Evolutionary conservation across 2,329 filamentous ascomycete species (phyloP).

Genomic region (Alternaria panax): DNA sequence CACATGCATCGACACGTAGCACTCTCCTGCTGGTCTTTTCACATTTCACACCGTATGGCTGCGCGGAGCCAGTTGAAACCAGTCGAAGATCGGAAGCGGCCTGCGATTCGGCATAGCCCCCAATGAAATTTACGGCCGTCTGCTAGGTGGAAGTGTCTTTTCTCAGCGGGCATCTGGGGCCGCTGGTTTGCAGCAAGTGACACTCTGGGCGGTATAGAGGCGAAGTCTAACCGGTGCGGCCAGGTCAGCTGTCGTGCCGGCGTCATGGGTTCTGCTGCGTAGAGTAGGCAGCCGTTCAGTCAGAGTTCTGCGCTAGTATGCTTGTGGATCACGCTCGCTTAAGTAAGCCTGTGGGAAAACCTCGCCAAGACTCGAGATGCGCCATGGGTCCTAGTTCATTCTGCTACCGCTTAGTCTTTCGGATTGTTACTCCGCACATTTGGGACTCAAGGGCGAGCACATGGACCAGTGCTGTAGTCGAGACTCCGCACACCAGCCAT

Average conservation of each 20-base stretch:
- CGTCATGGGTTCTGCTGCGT: slow-evolving; percentile 6
- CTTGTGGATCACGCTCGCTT: slow-evolving; percentile 10
- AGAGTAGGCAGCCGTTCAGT: slow-evolving; percentile 12
- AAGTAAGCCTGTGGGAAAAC: background rate
- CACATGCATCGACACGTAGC: slow-evolving; percentile 27
- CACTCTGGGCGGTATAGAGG: background rate
- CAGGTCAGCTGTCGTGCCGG: slow-evolving; percentile 11
- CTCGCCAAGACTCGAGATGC: slow-evolving; percentile 5
- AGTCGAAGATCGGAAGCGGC: slow-evolving; percentile 14
- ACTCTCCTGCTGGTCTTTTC: slow-evolving; percentile 10
- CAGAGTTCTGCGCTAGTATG: slow-evolving; percentile 13
- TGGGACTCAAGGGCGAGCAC: background rate
- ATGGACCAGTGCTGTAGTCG: background rate
- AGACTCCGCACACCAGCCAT: background rate
- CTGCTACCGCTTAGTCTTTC: slow-evolving; percentile 1
- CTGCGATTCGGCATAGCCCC: slow-evolving; percentile 18
- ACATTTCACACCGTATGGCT: slow-evolving; percentile 15
- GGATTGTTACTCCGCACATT: background rate
- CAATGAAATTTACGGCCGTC: slow-evolving; percentile 6
- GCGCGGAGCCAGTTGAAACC: slow-evolving; percentile 10
- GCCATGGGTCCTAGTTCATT: background rate
- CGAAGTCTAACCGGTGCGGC: background rate
- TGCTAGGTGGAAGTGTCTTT: background rate
- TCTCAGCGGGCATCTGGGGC: background rate
- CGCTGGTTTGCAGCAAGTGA: background rate